Evolutionary conservation across 108 stramenopile genomes (phyloP), one percentile per base, ranked within the genome.

Genomic region (Nannochloropsis gaditana): DNA sequence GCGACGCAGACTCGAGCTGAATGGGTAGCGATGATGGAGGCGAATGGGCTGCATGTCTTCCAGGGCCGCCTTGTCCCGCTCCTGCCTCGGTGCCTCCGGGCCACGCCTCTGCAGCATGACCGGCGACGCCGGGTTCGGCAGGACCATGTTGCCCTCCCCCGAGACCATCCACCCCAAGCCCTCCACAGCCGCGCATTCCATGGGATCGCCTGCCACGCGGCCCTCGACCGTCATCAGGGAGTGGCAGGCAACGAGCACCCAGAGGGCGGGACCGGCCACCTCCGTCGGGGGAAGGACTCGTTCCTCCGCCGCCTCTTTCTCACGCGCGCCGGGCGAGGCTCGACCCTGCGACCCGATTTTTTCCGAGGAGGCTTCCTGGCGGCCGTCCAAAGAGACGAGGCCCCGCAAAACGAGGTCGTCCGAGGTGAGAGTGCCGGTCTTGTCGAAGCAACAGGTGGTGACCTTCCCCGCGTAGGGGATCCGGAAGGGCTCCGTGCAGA

Each of bases 401-500:
- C 97, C 98, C 79, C 86, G 89, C 80, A 96, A 87, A 43, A 92
- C 87, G 90, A 97, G 93, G 83, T 96, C 93, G 89, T 99, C 98
- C 80, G 92, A 94, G 3, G 97, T 98, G 80, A 99, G 91, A 5
- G 97, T 99, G 9, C 97, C 97, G 10, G 98, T 99, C 87, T 98
- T 98, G 87, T 99, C 98, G 85, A 99, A 99, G 83, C 95, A 95
- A 86, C 96, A 97, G n/a, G 92, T 85, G 84, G 5, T 80, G 42
- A 90, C 86, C 73, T 93, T 91, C 2, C 98, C 98, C 3, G 96
- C 97, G 44, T 95, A 84, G 17, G 97, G 96, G 81, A 99, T 97
- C 21, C 98, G 95, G 86, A 94, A 98, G 44, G 94, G 95, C 88
- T 99, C 98, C 5, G 97, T 97, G 90, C 98, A 99, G 91, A 92